Evolutionary conservation across 1,139 yeast genomes (phyloP).

Genomic region (Entelexis paramagnoliae): DNA sequence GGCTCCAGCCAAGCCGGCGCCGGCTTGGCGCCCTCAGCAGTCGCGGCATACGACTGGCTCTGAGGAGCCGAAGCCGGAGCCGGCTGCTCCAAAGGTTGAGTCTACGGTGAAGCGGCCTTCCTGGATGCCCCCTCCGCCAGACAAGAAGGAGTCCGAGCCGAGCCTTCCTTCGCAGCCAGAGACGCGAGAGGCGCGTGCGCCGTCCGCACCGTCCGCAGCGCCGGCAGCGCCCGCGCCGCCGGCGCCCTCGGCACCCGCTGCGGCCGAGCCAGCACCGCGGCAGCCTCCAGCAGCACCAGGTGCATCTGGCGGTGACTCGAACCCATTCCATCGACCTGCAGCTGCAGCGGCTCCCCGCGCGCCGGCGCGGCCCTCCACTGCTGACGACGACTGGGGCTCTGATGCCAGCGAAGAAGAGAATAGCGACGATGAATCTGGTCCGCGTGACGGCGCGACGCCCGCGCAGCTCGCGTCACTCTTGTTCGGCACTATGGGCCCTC

Average conservation of each 20-base stretch:
- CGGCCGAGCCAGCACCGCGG: constrained; percentile 3
- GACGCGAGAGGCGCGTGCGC: no score
- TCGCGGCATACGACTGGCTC: not conserved
- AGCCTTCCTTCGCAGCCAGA: not conserved
- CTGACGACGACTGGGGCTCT: constrained; percentile 43
- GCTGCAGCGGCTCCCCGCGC: not conserved
- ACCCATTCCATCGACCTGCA: constrained; percentile 1
- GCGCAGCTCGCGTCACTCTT: constrained; percentile 53
- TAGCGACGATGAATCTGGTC: constrained; percentile 39
- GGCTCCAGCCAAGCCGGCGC: constrained; percentile 25
- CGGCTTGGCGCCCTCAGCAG: constrained; percentile 9
- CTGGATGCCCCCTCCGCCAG: constrained; percentile 18
- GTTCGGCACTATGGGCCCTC: constrained; percentile 50
- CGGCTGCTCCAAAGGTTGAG: constrained; percentile 12
- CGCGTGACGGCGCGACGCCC: constrained; percentile 41
- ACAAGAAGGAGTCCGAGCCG: not conserved
- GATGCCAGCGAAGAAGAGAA: constrained; percentile 39
- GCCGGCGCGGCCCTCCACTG: constrained; percentile 11
- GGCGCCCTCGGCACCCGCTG: no score
- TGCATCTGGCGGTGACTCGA: not conserved
- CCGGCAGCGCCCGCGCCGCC: no score
- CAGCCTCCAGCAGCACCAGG: not conserved
- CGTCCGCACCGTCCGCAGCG: no score
- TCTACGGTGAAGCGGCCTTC: constrained; percentile 20
- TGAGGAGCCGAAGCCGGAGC: constrained; percentile 12